Evolutionary conservation across 352 stramenopile genomes (phyloP).

Genomic region (Phytophthora idaei): DNA sequence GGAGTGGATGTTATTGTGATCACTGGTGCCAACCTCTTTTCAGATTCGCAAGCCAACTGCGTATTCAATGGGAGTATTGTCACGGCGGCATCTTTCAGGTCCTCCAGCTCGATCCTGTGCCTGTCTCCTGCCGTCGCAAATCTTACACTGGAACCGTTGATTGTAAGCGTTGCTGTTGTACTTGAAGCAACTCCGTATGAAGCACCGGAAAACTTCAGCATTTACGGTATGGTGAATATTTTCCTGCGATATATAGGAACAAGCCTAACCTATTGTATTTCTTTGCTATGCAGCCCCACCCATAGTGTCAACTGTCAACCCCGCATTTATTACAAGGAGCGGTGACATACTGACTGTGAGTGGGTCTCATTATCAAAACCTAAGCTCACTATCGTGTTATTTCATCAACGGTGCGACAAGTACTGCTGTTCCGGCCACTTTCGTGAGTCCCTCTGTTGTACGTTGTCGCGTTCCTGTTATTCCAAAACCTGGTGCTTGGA

Average conservation of each 20-base stretch:
- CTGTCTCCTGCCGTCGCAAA: slow-evolving; percentile 31
- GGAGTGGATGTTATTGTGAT: slow-evolving; percentile 37
- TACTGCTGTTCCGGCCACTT: slow-evolving; percentile 4
- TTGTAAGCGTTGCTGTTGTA: slow-evolving; percentile 32
- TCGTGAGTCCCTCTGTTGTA: slow-evolving; percentile 36
- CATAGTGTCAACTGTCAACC: slow-evolving; percentile 24
- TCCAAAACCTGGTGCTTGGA: slow-evolving; percentile 28
- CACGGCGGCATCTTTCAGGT: slow-evolving; percentile 31
- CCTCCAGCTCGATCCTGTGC: slow-evolving; percentile 33
- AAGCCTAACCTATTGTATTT: neutral
- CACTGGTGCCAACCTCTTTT: slow-evolving; percentile 42
- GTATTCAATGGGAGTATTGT: slow-evolving; percentile 48
- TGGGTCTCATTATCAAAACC: slow-evolving; percentile 36
- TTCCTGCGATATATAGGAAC: neutral
- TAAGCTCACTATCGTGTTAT: slow-evolving; percentile 39
- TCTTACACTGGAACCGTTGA: neutral
- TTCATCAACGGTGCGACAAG: slow-evolving; percentile 30
- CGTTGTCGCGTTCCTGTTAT: slow-evolving; percentile 37
- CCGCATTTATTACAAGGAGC: slow-evolving; percentile 35
- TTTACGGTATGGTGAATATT: slow-evolving; percentile 31
- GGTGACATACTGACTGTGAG: slow-evolving; percentile 34
- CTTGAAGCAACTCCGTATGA: slow-evolving; percentile 34
- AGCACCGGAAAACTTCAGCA: slow-evolving; percentile 25
- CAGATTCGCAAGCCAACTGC: slow-evolving; percentile 32
- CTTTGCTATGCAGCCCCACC: slow-evolving; percentile 28